These are phyloP conservation scores for Begonia masoniana DNA, from an alignment of 306 rosid genomes.

Conservation along the genomic window DNA sequence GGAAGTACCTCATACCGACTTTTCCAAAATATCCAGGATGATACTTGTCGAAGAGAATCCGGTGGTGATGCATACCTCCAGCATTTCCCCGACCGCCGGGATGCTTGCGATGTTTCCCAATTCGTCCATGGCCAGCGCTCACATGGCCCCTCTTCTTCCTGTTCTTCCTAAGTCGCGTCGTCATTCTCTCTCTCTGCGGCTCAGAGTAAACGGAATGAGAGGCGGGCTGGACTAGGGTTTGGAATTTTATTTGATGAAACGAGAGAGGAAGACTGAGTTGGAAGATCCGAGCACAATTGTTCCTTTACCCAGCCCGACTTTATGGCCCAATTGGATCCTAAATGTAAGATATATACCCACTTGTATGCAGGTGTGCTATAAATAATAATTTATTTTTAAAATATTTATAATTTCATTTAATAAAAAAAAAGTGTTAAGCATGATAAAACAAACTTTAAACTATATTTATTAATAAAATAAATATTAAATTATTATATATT, in stretches of 20 bases:
- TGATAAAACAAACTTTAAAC: too few relatives aligned
- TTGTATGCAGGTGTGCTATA: too few relatives aligned
- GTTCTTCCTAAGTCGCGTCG: slow-evolving; percentile 84
- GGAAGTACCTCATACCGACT: slow-evolving; percentile 85
- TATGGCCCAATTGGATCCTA: too few relatives aligned
- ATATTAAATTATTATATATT: too few relatives aligned
- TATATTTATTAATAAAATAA: too few relatives aligned
- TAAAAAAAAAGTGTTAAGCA: too few relatives aligned
- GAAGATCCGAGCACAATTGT: too few relatives aligned
- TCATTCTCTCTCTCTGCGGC: slow-evolving; percentile 39
- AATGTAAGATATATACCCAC: too few relatives aligned
- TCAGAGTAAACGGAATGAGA: slow-evolving; percentile 1
- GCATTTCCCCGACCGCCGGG: slow-evolving; percentile 91
- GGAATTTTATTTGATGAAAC: slow-evolving; percentile 4
- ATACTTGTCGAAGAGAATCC: slow-evolving; percentile 84
- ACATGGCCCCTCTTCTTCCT: slow-evolving; percentile 93
- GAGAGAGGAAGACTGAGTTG: too few relatives aligned
- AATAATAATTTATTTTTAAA: too few relatives aligned
- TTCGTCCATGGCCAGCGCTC: slow-evolving; percentile 77
- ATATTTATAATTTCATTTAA: too few relatives aligned
- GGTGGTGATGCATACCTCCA: slow-evolving; percentile 95
- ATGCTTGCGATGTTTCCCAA: slow-evolving; percentile 81
- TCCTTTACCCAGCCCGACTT: too few relatives aligned
- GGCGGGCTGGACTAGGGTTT: slow-evolving; percentile 9
- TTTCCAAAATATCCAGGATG: slow-evolving; percentile 84